Evolutionary conservation across 768 basidiomycete species (phyloP), one percentile per base, ranked within the genome.

Genomic region (Podaxis pistillaris): DNA sequence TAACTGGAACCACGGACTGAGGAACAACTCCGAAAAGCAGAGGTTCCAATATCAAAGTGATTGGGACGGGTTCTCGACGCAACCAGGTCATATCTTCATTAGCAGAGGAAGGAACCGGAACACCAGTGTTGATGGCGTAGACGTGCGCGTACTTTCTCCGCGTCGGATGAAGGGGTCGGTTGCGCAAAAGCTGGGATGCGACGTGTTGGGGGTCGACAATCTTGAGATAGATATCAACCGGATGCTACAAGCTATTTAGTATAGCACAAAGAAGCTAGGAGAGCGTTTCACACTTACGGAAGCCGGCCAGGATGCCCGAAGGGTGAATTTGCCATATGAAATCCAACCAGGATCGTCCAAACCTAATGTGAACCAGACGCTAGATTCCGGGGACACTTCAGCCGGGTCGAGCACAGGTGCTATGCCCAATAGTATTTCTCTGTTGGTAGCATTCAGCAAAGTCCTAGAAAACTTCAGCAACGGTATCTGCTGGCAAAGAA

Each of bases 1-100:
- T 60, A 1, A 75, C 72, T 1, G 80, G 78, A 8, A 76, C 56
- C n/a, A 88, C 70, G 0, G 86, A 81, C 17, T 78, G 76, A 8
- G 89, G 89, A 30, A 91, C 70, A 24, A 86, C 71, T 15, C 85
- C 86, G n/a, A 85, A 68, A 59, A 83, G 78, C 1, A 86, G 71
- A 28, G 86, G 89, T 67, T 91, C 89, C 49, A 90, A 69, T 19
- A 77, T 71, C 15, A 90, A 66, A 60, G 79, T 70, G 65, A 90
- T 78, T 2, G 86, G 78, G 4, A 89, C 79, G 0, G 69, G 56
- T 26, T 68, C 64, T n/a, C 66, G 75, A 13, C 58, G 63, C 15
- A 66, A 49, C 33, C 67, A 64, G n/a, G 65, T 65, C 30, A 67
- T 44, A 44, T 65, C 60, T 59, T 67, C 33, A 2, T 37, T 49